Conservation (phyloP, 306 rosid genomes). For the Ormosia semicastrata region DNA sequence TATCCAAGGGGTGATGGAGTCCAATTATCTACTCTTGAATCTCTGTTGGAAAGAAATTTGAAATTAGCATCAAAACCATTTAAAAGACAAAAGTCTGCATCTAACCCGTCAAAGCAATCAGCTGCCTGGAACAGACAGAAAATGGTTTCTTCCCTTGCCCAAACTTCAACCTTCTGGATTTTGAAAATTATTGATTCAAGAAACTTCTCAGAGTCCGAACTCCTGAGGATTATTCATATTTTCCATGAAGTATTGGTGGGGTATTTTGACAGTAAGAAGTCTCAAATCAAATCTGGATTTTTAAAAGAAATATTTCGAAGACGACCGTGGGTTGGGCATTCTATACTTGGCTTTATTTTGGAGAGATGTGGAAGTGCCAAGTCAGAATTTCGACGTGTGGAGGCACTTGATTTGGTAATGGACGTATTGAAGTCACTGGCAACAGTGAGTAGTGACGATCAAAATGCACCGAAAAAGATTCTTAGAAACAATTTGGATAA, state of each 20-base stretch:
- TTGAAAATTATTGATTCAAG: slow-evolving; percentile 74
- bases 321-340: slow-evolving; percentile 79
- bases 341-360: slow-evolving; percentile 57
- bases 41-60: slow-evolving; percentile 73
- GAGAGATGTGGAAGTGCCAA: slow-evolving; percentile 67
- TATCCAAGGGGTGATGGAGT: slow-evolving; percentile 75
- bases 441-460: slow-evolving; percentile 31
- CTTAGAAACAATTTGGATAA: slow-evolving; percentile 52
- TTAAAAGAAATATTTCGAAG: slow-evolving; percentile 76
- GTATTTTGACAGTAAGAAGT: slow-evolving; percentile 70
- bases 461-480: slow-evolving; percentile 45
- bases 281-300: slow-evolving; percentile 74
- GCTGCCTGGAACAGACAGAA: slow-evolving; percentile 67
- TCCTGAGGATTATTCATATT: slow-evolving; percentile 56
- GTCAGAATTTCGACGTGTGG: slow-evolving; percentile 78
- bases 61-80: slow-evolving; percentile 82
- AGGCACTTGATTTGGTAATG: slow-evolving; percentile 70
- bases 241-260: slow-evolving; percentile 53
- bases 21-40: slow-evolving; percentile 66
- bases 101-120: slow-evolving; percentile 58
- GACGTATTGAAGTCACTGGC: slow-evolving; percentile 60
- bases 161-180: slow-evolving; percentile 84
- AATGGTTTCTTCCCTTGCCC: slow-evolving; percentile 68
- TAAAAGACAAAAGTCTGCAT: slow-evolving; percentile 62
- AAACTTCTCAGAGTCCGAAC: slow-evolving; percentile 50